Base-by-base conservation (phyloP, 2,329 filamentous ascomycete species). In the Ophiobolus disseminans region DNA sequence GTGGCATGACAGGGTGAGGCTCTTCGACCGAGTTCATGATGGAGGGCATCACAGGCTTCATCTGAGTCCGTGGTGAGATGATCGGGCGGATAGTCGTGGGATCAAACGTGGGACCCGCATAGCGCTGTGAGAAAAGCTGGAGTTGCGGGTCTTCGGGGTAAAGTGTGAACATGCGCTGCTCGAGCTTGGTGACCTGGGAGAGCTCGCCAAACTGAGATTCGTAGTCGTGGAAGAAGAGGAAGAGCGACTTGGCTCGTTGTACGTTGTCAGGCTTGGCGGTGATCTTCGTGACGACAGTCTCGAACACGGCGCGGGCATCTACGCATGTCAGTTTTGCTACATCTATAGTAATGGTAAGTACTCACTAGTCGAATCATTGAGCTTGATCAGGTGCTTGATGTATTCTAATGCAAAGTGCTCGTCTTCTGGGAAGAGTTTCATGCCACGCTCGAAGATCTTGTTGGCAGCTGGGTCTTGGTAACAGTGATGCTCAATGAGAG, bases 301-400 rank as follows among this genome's bases (percentile, higher is more conserved):
- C 94, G 65, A 99, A 99, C 2, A 97, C 91, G 8, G 94, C 92
- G 58, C 94, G 86, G 25, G 94, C 94, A 80, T 99, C 91, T 92
- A 60, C 25, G 25, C 16, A 16, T 21, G 38, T 63, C 48, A 68
- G 49, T 49, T 40, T 30, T 26, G 10, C 2, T 6, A 25, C 8
- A 25, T 9, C 16, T 17, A 5, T 9, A 40, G 13, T 62, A 48
- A 62, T 37, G 14, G 16, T 28, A 32, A 45, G 4, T 26, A 81
- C 89, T 81, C 82, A 95, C 90, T 97, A 23, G 91, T 96, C 38
- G 91, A 87, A 73, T 99, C 94, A 62, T 96, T 93, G 69, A 90
- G 91, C 10, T 89, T 88, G 63, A 97, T 89, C 50, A 99, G 78
- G 73, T 96, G 94, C 76, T 96, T 97, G 63, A 99, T 81, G 72